These are phyloP conservation scores for Stentor roeselii DNA, from an alignment of 73 alveolate species.

Conservation along the genomic window DNA sequence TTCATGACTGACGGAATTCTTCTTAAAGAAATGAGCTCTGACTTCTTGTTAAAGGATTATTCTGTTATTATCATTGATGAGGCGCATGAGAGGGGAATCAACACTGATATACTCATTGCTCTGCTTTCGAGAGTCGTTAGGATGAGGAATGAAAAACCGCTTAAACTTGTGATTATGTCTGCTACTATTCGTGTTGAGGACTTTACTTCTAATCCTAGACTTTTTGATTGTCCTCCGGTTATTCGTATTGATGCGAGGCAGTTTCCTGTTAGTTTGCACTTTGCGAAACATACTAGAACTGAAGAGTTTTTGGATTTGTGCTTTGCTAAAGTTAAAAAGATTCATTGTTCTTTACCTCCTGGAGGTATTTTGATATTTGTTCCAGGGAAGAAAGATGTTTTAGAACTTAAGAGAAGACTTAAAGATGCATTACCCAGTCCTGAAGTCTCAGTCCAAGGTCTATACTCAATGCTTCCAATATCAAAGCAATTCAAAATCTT, in stretches of 20 bases:
- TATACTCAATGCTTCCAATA: slow-evolving; percentile 81
- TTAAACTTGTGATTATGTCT: slow-evolving; percentile 93
- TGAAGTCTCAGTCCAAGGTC: slow-evolving; percentile 55
- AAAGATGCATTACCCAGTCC: slow-evolving; percentile 28
- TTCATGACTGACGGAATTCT: slow-evolving; percentile 98
- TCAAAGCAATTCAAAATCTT: slow-evolving; percentile 84
- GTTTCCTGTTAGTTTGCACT: slow-evolving; percentile 86
- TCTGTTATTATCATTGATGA: slow-evolving; percentile 98
- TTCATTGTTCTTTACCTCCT: slow-evolving; percentile 86
- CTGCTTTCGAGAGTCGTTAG: slow-evolving; percentile 86
- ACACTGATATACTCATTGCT: slow-evolving; percentile 94
- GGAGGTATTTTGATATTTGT: slow-evolving; percentile 94
- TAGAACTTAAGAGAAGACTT: background rate
- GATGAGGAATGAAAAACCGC: slow-evolving; percentile 80
- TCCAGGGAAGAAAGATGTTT: slow-evolving; percentile 93
- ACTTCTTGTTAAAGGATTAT: slow-evolving; percentile 74
- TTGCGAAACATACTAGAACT: slow-evolving; percentile 72
- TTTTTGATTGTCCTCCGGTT: slow-evolving; percentile 58
- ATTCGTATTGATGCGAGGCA: slow-evolving; percentile 89
- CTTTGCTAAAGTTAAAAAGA: slow-evolving; percentile 83
- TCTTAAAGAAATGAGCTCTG: slow-evolving; percentile 86
- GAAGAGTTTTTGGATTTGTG: slow-evolving; percentile 92
- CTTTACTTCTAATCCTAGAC: slow-evolving; percentile 83
- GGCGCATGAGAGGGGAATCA: slow-evolving; percentile 98
- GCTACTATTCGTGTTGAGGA: slow-evolving; percentile 95